phyloP scores from a whole-genome alignment of 78 protist genomes.

The Goniomonas avonlea region DNA sequence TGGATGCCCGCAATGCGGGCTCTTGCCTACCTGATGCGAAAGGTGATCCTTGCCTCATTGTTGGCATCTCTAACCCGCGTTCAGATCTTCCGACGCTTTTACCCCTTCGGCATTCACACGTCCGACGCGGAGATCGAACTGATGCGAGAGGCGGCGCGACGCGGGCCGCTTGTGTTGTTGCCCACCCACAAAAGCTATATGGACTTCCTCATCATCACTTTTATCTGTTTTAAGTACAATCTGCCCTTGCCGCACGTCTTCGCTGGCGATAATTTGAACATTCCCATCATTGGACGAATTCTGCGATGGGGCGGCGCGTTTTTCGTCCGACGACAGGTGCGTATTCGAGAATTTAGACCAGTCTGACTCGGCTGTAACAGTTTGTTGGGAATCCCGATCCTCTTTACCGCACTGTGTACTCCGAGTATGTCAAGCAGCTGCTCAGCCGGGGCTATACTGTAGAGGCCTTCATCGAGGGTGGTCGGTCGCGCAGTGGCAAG shows the following conservation, averaged over 20 bases:
- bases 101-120: too few relatives aligned
- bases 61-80: too few relatives aligned
- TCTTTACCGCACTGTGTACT: too few relatives aligned
- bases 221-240: constrained; percentile 55
- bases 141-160: too few relatives aligned
- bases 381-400: too few relatives aligned
- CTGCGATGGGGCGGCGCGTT: constrained; percentile 52
- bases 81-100: too few relatives aligned
- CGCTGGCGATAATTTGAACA: constrained; percentile 50
- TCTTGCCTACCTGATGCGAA: too few relatives aligned
- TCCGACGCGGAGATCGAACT: too few relatives aligned
- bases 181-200: constrained; percentile 69
- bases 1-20: too few relatives aligned
- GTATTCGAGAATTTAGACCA: constrained; percentile 46
- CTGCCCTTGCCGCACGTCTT: constrained; percentile 69
- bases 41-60: too few relatives aligned
- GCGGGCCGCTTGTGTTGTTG: too few relatives aligned
- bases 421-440: constrained; percentile 58
- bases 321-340: constrained; percentile 37
- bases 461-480: constrained; percentile 76
- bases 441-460: constrained; percentile 43
- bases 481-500: constrained; percentile 36
- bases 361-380: too few relatives aligned
- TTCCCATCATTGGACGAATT: constrained; percentile 19
- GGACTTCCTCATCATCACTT: constrained; percentile 64